phyloP scores from a whole-genome alignment of 2,329 filamentous ascomycete genomes.

The Penicillium sp. region DNA sequence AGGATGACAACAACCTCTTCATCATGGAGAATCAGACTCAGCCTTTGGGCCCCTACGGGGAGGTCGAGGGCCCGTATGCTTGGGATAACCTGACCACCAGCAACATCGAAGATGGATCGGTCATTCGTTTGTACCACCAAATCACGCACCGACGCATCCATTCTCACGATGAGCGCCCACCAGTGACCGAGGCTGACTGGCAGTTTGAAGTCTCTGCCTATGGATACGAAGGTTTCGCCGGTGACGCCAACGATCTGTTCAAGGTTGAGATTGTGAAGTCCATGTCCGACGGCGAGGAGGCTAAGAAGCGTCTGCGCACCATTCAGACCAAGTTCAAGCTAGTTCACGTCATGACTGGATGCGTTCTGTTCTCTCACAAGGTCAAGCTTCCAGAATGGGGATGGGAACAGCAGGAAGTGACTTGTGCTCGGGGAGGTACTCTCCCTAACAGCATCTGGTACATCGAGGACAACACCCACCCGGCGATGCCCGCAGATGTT shows the following conservation, averaged over 20 bases:
- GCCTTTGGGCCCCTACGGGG: constrained; percentile 69
- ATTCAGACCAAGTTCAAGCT: constrained; percentile 97
- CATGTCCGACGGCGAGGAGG: constrained; percentile 70
- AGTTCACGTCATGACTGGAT: constrained; percentile 94
- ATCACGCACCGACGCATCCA: constrained; percentile 85
- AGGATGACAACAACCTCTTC: constrained; percentile 97
- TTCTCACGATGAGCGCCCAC: constrained; percentile 84
- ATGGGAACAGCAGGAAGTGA: constrained; percentile 98
- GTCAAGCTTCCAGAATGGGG: constrained; percentile 98
- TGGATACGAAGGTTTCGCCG: constrained; percentile 92
- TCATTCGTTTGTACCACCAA: constrained; percentile 78
- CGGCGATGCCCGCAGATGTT: constrained; percentile 65
- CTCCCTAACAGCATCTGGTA: constrained; percentile 98
- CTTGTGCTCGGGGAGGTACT: constrained; percentile 84
- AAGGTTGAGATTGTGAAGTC: constrained; percentile 90
- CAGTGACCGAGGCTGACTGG: constrained; percentile 84
- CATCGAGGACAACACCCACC: constrained; percentile 84
- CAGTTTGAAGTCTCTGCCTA: constrained; percentile 96
- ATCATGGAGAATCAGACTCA: constrained; percentile 94
- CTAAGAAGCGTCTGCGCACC: constrained; percentile 81
- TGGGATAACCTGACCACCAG: constrained; percentile 69
- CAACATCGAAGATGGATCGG: constrained; percentile 72
- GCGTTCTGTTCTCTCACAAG: constrained; percentile 95
- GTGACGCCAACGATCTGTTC: constrained; percentile 95
- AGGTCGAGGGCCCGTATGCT: constrained; percentile 73